Conservation (phyloP, 306 rosid species). For the Rosa chinensis region DNA sequence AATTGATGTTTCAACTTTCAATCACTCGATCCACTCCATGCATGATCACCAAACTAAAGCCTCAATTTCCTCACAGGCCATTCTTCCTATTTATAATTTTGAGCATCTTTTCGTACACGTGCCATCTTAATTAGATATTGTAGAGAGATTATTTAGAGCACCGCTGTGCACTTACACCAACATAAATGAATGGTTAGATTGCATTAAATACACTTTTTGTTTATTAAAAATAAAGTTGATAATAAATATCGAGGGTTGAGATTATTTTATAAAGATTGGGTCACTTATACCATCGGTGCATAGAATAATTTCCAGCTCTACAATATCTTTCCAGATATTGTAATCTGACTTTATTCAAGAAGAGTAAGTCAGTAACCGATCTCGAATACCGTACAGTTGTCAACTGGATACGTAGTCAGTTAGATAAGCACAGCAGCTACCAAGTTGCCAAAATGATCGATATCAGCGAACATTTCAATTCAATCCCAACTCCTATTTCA, state of each 20-base stretch:
- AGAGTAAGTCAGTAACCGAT: not conserved
- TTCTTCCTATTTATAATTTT: not conserved
- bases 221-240: too few relatives aligned
- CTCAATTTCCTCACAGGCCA: not conserved
- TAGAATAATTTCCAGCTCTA: too few relatives aligned
- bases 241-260: too few relatives aligned
- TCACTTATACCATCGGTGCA: too few relatives aligned
- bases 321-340: too few relatives aligned
- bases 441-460: conserved; percentile 4
- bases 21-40: not conserved
- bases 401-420: not conserved
- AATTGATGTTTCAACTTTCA: not conserved
- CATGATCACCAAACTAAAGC: not conserved
- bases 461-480: not conserved
- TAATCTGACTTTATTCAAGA: not conserved
- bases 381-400: not conserved
- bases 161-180: too few relatives aligned
- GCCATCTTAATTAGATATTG: not conserved
- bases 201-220: too few relatives aligned
- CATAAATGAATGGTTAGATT: too few relatives aligned
- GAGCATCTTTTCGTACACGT: not conserved
- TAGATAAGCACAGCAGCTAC: conserved; percentile 1
- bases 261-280: too few relatives aligned
- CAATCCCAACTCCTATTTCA: not conserved
- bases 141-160: too few relatives aligned